phyloP scores from a whole-genome alignment of 2,329 filamentous ascomycete genomes.

The Lasiodiplodia sp. region DNA sequence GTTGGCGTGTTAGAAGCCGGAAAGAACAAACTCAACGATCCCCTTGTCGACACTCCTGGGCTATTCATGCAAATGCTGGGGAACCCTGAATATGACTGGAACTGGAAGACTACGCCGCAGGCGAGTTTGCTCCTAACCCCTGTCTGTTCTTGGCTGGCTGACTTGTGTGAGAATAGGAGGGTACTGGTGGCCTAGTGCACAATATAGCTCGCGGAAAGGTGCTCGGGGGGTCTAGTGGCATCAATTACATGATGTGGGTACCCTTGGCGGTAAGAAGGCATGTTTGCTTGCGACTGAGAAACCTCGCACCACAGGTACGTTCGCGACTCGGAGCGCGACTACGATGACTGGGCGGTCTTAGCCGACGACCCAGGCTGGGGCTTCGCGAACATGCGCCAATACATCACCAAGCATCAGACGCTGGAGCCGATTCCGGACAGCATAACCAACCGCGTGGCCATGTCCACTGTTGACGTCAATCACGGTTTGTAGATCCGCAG shows the following conservation, averaged over 20 bases:
- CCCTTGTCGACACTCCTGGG: slow-evolving; percentile 36
- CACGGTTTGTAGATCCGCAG: slow-evolving; percentile 31
- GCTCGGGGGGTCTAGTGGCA: slow-evolving; percentile 48
- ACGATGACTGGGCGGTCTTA: slow-evolving; percentile 32
- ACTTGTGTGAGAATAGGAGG: not conserved
- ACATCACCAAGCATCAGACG: slow-evolving; percentile 50
- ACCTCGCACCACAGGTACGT: slow-evolving; percentile 44
- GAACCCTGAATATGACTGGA: slow-evolving; percentile 47
- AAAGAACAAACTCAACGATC: slow-evolving; percentile 37
- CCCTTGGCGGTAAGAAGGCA: not conserved
- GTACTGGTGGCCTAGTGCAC: not conserved
- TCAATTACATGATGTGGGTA: slow-evolving; percentile 37
- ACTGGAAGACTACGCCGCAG: slow-evolving; percentile 42
- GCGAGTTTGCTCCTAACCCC: not conserved
- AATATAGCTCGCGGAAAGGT: slow-evolving; percentile 38
- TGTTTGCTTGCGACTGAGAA: not conserved
- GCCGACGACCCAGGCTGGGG: slow-evolving; percentile 46
- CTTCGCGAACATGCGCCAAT: slow-evolving; percentile 56
- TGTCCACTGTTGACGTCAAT: slow-evolving; percentile 33
- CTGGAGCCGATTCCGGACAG: slow-evolving; percentile 43
- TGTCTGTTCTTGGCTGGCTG: not conserved
- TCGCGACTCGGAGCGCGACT: slow-evolving; percentile 22
- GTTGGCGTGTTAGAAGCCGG: slow-evolving; percentile 36
- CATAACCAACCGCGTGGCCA: slow-evolving; percentile 38
- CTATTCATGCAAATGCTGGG: slow-evolving; percentile 19